Conservation (phyloP, 2,329 filamentous ascomycete species). For the Aspergillus niger region DNA sequence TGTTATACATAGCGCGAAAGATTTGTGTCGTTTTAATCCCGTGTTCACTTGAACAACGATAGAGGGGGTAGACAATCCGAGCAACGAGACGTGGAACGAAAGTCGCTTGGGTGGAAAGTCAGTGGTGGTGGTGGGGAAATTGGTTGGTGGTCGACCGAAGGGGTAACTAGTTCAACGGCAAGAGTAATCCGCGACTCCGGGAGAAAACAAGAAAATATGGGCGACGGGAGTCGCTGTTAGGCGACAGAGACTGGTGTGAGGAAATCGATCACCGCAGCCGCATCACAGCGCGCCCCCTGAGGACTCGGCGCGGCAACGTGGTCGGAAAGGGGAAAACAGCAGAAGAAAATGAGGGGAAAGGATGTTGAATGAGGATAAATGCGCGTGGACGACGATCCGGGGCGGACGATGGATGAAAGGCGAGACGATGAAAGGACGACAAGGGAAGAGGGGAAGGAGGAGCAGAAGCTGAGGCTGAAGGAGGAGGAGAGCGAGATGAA, state of each 20-base stretch:
- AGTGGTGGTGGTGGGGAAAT: background rate
- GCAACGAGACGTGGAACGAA: background rate
- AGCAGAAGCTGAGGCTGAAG: constrained; percentile 14
- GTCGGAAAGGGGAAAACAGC: background rate
- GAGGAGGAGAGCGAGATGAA: constrained; percentile 13
- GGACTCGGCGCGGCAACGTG: constrained; percentile 18
- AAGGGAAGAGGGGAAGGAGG: background rate
- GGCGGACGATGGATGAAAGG: background rate
- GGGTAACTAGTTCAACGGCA: background rate
- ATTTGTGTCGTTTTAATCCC: constrained; percentile 5
- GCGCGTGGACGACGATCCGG: background rate
- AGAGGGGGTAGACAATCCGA: background rate
- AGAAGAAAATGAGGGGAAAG: background rate
- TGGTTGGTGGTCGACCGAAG: too few relatives aligned
- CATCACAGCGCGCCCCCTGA: constrained; percentile 26
- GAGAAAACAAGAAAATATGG: background rate
- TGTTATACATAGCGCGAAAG: constrained; percentile 72
- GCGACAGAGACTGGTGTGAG: constrained; percentile 16
- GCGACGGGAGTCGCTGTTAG: constrained; percentile 4
- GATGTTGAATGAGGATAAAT: background rate
- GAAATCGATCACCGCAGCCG: constrained; percentile 25
- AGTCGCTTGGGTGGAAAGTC: background rate
- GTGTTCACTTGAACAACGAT: background rate
- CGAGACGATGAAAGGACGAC: constrained; percentile 3
- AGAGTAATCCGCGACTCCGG: background rate